These are phyloP conservation scores for Amauroascus niger DNA, from an alignment of 2,329 filamentous ascomycete species.

Conservation along the genomic window DNA sequence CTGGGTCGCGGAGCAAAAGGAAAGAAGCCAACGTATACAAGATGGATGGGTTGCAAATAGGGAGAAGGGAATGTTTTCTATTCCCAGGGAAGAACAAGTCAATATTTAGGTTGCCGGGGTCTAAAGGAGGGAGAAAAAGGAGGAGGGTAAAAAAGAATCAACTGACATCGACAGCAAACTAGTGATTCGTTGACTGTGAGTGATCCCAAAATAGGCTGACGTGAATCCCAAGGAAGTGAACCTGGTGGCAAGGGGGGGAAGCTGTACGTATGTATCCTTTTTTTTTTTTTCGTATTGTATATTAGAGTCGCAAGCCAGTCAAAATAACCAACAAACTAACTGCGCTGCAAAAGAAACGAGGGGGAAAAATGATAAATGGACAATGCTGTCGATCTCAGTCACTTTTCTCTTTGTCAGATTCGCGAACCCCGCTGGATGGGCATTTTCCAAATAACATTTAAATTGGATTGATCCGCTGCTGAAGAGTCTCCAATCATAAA, in stretches of 20 bases:
- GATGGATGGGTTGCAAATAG: neutral
- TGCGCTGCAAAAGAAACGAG: constrained; percentile 6
- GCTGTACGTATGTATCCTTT: constrained; percentile 1
- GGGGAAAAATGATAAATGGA: neutral
- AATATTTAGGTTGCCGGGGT: neutral
- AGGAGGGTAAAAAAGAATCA: neutral
- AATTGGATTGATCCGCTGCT: constrained; percentile 5
- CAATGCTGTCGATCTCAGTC: constrained; percentile 7
- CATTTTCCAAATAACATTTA: constrained; percentile 2
- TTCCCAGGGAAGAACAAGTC: neutral
- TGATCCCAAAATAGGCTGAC: constrained; percentile 9
- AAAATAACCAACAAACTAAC: neutral
- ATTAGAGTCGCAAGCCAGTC: neutral
- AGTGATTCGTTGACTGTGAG: constrained; percentile 5
- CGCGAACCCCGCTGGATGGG: constrained; percentile 4
- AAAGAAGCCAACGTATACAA: neutral
- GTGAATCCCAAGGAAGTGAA: neutral
- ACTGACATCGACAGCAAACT: constrained; percentile 7
- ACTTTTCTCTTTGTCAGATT: constrained; percentile 7
- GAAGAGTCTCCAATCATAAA: constrained; percentile 7
- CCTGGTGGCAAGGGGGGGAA: constrained; percentile 5
- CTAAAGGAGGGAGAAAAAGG: neutral
- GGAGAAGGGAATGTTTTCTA: constrained; percentile 1
- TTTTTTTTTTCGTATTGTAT: constrained; percentile 7
- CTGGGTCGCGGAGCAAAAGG: neutral